Evolutionary conservation across 192 early-diverging fungal species (phyloP).

Genomic region (Cetraspora pellucida): DNA sequence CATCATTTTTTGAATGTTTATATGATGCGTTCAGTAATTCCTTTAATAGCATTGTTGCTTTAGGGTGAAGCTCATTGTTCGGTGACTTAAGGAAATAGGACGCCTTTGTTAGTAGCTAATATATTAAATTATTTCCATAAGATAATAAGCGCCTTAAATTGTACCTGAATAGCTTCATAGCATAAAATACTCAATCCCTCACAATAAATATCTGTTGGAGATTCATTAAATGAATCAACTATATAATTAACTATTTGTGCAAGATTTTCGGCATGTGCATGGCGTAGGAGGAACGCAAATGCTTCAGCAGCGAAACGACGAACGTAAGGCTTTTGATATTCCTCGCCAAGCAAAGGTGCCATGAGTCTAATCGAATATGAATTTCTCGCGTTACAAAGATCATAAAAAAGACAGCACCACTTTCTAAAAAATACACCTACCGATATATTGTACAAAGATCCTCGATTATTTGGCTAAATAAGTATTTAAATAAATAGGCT

Average conservation of each 20-base stretch:
- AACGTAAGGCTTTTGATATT: slow-evolving; percentile 71
- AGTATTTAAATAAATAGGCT: slow-evolving; percentile 90
- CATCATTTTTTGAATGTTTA: slow-evolving; percentile 26
- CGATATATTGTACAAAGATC: slow-evolving; percentile 77
- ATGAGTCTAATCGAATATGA: slow-evolving; percentile 55
- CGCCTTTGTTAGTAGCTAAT: not conserved
- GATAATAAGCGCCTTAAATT: not conserved
- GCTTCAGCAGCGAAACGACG: slow-evolving; percentile 90
- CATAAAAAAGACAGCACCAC: not conserved
- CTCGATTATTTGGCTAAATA: slow-evolving; percentile 66
- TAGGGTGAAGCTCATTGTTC: slow-evolving; percentile 54
- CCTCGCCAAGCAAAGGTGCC: slow-evolving; percentile 68
- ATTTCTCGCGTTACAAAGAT: not conserved
- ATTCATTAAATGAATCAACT: slow-evolving; percentile 51
- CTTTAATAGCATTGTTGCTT: slow-evolving; percentile 48
- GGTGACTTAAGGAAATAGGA: not conserved
- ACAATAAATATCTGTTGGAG: slow-evolving; percentile 53
- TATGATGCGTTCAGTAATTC: slow-evolving; percentile 43
- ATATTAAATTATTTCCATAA: not conserved
- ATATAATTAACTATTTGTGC: slow-evolving; percentile 65
- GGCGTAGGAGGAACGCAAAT: slow-evolving; percentile 87
- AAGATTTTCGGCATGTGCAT: slow-evolving; percentile 64
- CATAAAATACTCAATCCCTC: slow-evolving; percentile 82
- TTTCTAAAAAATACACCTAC: slow-evolving; percentile 35
- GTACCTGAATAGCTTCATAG: slow-evolving; percentile 79